Evolutionary conservation across 1,284 basidiomycete genomes (phyloP).

Genomic region (Ceratobasidium sp.): DNA sequence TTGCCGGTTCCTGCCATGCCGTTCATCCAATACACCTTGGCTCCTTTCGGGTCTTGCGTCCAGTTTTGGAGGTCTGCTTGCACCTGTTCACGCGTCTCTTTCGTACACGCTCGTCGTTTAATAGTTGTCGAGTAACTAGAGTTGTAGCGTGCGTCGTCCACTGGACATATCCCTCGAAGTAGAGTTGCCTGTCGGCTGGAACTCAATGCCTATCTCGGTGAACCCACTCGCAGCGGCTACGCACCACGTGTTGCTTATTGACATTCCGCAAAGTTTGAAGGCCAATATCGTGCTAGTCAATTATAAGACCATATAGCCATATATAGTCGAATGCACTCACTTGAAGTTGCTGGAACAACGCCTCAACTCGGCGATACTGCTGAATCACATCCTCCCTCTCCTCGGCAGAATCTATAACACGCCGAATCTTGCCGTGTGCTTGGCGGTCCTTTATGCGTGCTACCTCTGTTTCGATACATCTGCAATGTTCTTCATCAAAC

Average conservation of each 20-base stretch:
- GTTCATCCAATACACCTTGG: conserved; percentile 44
- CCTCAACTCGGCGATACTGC: not conserved
- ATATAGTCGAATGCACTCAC: not conserved
- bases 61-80: conserved; percentile 40
- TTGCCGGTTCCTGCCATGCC: no score
- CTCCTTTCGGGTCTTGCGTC: conserved; percentile 16
- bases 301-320: not conserved
- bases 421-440: not conserved
- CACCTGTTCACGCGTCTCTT: conserved; percentile 40
- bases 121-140: not conserved
- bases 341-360: not conserved
- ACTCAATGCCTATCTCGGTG: not conserved
- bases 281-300: not conserved
- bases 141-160: not conserved
- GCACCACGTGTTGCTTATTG: not conserved
- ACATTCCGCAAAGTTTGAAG: conserved; percentile 1
- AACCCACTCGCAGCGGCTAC: not conserved
- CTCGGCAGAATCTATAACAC: not conserved
- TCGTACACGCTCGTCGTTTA: conserved; percentile 8
- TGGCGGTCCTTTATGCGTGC: not conserved
- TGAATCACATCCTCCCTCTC: not conserved
- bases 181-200: not conserved
- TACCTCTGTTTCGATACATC: not conserved
- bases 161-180: not conserved
- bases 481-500: no score